Evolutionary conservation across 805 yeast genomes (phyloP).

Genomic region (Brettanomyces naardenensis): DNA sequence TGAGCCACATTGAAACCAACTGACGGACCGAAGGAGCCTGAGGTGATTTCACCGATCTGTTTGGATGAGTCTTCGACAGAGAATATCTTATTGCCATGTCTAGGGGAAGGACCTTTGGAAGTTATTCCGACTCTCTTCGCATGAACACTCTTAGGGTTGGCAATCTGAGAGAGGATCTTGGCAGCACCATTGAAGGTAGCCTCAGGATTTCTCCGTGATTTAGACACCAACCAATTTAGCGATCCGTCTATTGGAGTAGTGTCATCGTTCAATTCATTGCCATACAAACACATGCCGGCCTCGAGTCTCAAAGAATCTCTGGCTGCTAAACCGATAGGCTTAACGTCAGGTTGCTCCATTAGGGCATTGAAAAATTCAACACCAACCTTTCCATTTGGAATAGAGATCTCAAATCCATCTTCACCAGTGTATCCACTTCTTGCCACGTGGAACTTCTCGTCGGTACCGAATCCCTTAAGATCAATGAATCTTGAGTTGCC

Average conservation of each 20-base stretch:
- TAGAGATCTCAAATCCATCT: conserved; percentile 92
- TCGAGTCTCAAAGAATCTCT: conserved; percentile 92
- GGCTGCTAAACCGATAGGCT: conserved; percentile 96
- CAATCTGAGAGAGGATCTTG: conserved; percentile 60
- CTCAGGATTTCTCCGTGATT: conserved; percentile 53
- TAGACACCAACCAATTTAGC: conserved; percentile 83
- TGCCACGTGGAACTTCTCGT: conserved; percentile 60
- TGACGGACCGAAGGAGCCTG: conserved; percentile 58
- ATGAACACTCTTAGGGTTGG: conserved; percentile 48
- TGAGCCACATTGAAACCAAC: conserved; percentile 81
- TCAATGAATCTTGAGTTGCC: conserved; percentile 55
- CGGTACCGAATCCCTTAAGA: conserved; percentile 32
- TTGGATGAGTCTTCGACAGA: conserved; percentile 41
- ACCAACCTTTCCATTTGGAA: conserved; percentile 50
- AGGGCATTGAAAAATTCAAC: conserved; percentile 54
- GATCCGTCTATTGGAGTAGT: conserved; percentile 87
- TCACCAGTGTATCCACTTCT: conserved; percentile 98
- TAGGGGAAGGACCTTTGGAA: conserved; percentile 86
- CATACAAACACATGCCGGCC: conserved; percentile 98
- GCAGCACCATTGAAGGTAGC: conserved; percentile 69
- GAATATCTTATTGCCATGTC: conserved; percentile 66
- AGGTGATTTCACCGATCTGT: conserved; percentile 43
- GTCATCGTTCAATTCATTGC: conserved; percentile 76
- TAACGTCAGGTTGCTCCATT: conserved; percentile 46
- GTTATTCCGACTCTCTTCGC: conserved; percentile 69